These are phyloP conservation scores for Agapanthus africanus DNA, from an alignment of 106 monocot species.

Conservation along the genomic window DNA sequence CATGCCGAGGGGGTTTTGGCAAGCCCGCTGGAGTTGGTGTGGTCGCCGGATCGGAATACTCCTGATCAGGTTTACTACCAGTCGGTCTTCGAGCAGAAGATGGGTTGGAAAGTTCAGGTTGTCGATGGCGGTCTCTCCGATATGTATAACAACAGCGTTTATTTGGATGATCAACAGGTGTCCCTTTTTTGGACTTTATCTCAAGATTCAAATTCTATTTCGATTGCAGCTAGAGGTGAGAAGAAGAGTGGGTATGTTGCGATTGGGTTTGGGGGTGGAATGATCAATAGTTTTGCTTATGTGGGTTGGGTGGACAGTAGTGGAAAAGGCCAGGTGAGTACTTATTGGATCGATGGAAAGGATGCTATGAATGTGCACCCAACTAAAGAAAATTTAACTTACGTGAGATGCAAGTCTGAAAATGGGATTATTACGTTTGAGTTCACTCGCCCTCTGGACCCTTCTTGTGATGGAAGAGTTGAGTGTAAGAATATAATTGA, in stretches of 20 bases:
- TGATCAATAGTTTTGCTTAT: slow-evolving; percentile 88
- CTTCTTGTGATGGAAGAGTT: slow-evolving; percentile 62
- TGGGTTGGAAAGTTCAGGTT: slow-evolving; percentile 96
- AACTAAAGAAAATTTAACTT: slow-evolving; percentile 67
- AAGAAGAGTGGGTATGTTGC: slow-evolving; percentile 91
- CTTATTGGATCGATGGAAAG: slow-evolving; percentile 83
- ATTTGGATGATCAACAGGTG: slow-evolving; percentile 86
- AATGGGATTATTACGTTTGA: slow-evolving; percentile 90
- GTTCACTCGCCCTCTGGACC: slow-evolving; percentile 68
- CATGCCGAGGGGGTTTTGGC: slow-evolving; percentile 74
- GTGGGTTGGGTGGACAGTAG: slow-evolving; percentile 80
- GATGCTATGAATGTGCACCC: slow-evolving; percentile 56
- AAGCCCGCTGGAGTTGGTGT: slow-evolving; percentile 66
- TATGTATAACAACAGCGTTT: slow-evolving; percentile 91
- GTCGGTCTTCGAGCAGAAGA: slow-evolving; percentile 69
- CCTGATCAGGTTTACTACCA: slow-evolving; percentile 92
- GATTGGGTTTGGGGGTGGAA: slow-evolving; percentile 74
- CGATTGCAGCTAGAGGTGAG: slow-evolving; percentile 74
- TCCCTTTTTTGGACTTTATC: slow-evolving; percentile 85
- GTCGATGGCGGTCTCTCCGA: slow-evolving; percentile 94
- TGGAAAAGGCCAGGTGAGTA: slow-evolving; percentile 61
- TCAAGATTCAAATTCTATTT: slow-evolving; percentile 55
- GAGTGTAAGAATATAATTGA: slow-evolving; percentile 93
- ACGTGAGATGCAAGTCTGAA: slow-evolving; percentile 57
- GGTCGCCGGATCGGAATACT: slow-evolving; percentile 86